Base-by-base conservation (phyloP, 306 rosid genomes). In the Crataegus laevigata region DNA sequence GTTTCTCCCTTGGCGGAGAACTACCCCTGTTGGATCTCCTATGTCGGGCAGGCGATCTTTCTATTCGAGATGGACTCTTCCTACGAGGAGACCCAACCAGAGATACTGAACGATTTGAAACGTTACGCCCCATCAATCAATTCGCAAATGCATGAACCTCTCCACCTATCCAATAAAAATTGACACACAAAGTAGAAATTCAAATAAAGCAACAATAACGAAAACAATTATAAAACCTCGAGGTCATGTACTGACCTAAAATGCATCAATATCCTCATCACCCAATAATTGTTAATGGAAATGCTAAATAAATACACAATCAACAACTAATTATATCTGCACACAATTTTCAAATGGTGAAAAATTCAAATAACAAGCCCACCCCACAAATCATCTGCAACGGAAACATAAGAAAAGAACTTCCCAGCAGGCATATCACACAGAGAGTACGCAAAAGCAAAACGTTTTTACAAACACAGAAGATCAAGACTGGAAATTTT, bases 31-130 rank as follows among this genome's bases (percentile, higher is more conserved):
- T 72, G 21, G 80, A 77, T 75, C 68, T 70, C 55, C 88, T 82
- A 17, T 83, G 87, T 32, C 80, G 90, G 70, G 50, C 3, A 3
- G 89, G 89, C 0, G 86, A 82, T 74, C 80, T 81, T 26, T 79
- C 82, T 32, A 51, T 76, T 59, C 72, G 78, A 3, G 91, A 76
- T 15, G 89, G 80, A n/a, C 76, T 75, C 73, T 43, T 80, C 75
- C 80, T 50, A 60, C 4, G 74, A 72, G 72, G 76, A 75, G 79
- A 74, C 30, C 38, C 69, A 11, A 69, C 74, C 3, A 80, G 84
- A 42, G 87, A 76, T 52, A 29, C 69, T 1, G 79, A 76, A 75
- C 22, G 73, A 62, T 43, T 34, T 26, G 72, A 66, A 17, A 38
- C 4, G 13, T 75, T 25, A 26, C 77, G 84, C 50, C 74, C 87